phyloP scores from a whole-genome alignment of 2,329 filamentous ascomycete species.

The Pseudogymnoascus verrucosus region DNA sequence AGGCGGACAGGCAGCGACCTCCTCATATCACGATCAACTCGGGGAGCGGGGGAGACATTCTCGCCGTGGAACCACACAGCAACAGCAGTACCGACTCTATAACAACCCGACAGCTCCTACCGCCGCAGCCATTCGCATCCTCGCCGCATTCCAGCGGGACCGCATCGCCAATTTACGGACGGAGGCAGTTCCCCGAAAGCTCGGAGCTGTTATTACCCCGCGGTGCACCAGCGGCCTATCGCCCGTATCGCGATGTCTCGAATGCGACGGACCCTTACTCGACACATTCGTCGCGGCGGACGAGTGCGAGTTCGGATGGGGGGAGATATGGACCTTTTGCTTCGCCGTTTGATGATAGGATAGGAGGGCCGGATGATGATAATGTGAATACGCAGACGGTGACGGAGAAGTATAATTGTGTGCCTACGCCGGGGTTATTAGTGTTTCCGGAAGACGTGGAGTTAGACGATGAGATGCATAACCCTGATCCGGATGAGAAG shows the following conservation, averaged over 20 bases:
- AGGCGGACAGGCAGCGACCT: slow-evolving; percentile 22
- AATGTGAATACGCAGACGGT: slow-evolving; percentile 64
- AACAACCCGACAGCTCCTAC: slow-evolving; percentile 24
- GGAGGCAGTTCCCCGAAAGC: slow-evolving; percentile 14
- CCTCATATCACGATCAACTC: slow-evolving; percentile 60
- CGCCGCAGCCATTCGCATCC: slow-evolving; percentile 18
- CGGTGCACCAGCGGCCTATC: slow-evolving; percentile 26
- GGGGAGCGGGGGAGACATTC: slow-evolving; percentile 41
- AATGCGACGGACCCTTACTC: slow-evolving; percentile 20
- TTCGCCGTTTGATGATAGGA: slow-evolving; percentile 51
- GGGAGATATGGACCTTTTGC: slow-evolving; percentile 33
- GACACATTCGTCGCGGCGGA: slow-evolving; percentile 48
- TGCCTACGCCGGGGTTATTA: slow-evolving; percentile 57
- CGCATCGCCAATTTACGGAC: slow-evolving; percentile 16
- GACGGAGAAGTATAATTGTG: slow-evolving; percentile 65
- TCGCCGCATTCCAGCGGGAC: slow-evolving; percentile 13
- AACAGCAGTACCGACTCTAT: slow-evolving; percentile 30
- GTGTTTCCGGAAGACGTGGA: slow-evolving; percentile 66
- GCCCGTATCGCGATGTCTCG: slow-evolving; percentile 44
- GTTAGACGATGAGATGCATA: slow-evolving; percentile 65
- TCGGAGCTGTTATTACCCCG: slow-evolving; percentile 39
- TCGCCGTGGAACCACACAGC: slow-evolving; percentile 11
- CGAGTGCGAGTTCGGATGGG: slow-evolving; percentile 54
- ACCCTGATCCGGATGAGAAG: slow-evolving; percentile 58
- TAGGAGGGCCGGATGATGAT: slow-evolving; percentile 53